Conservation (phyloP, 2,329 filamentous ascomycete genomes). For the Magnaporthiopsis poae region DNA sequence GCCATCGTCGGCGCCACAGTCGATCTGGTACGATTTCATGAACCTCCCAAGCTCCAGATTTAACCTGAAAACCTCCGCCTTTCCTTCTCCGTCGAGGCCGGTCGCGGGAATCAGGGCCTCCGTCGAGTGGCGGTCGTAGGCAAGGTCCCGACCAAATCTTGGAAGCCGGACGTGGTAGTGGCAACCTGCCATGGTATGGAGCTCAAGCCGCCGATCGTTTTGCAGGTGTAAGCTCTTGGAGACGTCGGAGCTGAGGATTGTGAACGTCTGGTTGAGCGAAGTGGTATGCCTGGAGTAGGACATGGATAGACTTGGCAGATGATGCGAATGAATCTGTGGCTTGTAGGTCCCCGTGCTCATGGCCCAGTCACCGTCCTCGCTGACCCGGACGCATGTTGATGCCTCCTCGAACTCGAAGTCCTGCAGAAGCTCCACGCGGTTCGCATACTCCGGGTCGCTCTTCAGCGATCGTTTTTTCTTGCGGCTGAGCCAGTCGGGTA, state of each 20-base stretch:
- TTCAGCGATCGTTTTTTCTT: constrained; percentile 86
- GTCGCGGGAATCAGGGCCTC: constrained; percentile 83
- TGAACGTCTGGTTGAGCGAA: constrained; percentile 81
- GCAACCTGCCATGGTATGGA: constrained; percentile 79
- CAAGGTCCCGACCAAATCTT: constrained; percentile 79
- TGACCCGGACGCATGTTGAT: constrained; percentile 78
- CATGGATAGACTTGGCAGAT: constrained; percentile 84
- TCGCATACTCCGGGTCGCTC: constrained; percentile 83
- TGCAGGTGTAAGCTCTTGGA: constrained; percentile 91
- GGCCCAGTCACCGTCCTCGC: constrained; percentile 92
- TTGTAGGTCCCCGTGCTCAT: constrained; percentile 79
- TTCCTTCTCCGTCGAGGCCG: constrained; percentile 73
- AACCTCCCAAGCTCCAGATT: constrained; percentile 88
- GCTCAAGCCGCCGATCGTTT: constrained; percentile 80
- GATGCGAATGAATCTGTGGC: constrained; percentile 82
- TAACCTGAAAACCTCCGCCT: constrained; percentile 84
- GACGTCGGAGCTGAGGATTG: constrained; percentile 81
- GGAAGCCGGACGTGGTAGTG: constrained; percentile 86
- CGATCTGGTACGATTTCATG: constrained; percentile 86
- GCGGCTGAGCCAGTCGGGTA: constrained; percentile 91
- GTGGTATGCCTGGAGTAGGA: constrained; percentile 88
- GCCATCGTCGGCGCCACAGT: constrained; percentile 76
- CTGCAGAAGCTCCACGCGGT: constrained; percentile 85
- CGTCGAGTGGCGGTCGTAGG: constrained; percentile 71
- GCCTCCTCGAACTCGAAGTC: constrained; percentile 87